Conservation (phyloP, 495 filamentous ascomycete genomes). For the Articulospora tetracladia region DNA sequence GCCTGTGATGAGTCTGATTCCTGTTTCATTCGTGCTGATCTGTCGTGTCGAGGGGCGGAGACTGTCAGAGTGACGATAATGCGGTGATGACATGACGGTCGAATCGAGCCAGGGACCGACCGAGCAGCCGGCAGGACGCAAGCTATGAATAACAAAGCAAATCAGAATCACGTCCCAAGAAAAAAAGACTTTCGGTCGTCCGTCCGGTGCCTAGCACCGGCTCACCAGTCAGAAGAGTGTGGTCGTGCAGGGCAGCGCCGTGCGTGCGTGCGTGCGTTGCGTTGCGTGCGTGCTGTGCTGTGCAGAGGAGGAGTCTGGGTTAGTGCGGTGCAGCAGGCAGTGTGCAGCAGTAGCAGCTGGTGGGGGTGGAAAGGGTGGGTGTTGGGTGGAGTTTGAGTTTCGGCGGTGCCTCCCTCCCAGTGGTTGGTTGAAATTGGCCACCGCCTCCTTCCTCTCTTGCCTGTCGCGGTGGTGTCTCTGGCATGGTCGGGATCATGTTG, state of each 20-base stretch:
- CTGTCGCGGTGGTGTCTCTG: not conserved
- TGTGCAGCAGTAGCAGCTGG: too few species aligned
- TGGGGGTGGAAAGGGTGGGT: too few species aligned
- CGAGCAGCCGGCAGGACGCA: not conserved
- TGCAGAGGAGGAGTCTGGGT: too few species aligned
- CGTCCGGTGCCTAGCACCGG: not conserved
- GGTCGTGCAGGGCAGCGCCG: too few species aligned
- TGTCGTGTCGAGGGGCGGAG: too few species aligned
- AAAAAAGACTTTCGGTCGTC: not conserved
- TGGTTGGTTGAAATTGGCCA: not conserved
- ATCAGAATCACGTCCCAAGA: not conserved
- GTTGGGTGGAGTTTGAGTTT: not conserved
- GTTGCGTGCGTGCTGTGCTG: too few species aligned
- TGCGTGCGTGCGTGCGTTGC: too few species aligned
- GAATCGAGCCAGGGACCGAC: not conserved
- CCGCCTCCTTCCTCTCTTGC: not conserved
- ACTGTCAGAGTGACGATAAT: not conserved
- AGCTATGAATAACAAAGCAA: not conserved
- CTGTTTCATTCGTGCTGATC: not conserved
- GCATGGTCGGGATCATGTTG: not conserved
- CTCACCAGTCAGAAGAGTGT: not conserved
- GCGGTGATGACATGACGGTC: not conserved
- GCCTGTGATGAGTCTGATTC: not conserved
- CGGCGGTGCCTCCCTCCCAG: not conserved
- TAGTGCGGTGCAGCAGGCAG: too few species aligned